Conservation (phyloP, 2,329 filamentous ascomycete species). For the Botrytis medusae region DNA sequence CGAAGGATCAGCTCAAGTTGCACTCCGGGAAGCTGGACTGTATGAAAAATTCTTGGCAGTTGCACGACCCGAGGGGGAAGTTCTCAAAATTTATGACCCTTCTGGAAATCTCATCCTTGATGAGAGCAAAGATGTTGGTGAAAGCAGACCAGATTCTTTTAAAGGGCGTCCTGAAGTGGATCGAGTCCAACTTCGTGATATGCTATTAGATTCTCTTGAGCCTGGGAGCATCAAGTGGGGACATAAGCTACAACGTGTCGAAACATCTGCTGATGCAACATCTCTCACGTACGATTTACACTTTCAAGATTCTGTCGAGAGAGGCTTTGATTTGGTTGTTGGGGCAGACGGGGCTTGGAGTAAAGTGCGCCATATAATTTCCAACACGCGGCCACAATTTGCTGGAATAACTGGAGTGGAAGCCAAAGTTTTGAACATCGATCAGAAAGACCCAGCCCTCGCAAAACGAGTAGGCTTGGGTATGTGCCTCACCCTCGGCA, state of each 20-base stretch:
- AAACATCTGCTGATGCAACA: constrained; percentile 33
- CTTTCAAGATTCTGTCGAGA: constrained; percentile 22
- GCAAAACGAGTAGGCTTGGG: constrained; percentile 19
- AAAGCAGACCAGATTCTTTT: constrained; percentile 21
- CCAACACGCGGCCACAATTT: constrained; percentile 24
- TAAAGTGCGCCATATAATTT: constrained; percentile 39
- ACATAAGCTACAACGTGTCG: constrained; percentile 23
- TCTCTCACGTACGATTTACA: constrained; percentile 15
- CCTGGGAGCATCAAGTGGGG: constrained; percentile 34
- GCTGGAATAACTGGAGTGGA: constrained; percentile 25
- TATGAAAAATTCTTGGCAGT: constrained; percentile 32
- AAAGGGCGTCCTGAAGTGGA: constrained; percentile 33
- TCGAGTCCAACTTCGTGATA: constrained; percentile 31
- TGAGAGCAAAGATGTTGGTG: constrained; percentile 27
- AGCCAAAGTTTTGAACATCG: constrained; percentile 22
- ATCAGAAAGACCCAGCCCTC: constrained; percentile 23
- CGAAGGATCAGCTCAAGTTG: constrained; percentile 35
- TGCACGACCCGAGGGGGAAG: constrained; percentile 33
- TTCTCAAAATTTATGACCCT: constrained; percentile 30
- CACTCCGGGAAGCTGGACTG: constrained; percentile 36
- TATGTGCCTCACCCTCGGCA: constrained; percentile 15
- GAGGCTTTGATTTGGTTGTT: constrained; percentile 42
- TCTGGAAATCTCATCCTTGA: constrained; percentile 34
- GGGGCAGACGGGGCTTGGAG: constrained; percentile 45
- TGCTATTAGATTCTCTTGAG: constrained; percentile 34